phyloP scores from a whole-genome alignment of 2,329 filamentous ascomycete genomes.

The Mycosphaerelloides madeirae region DNA sequence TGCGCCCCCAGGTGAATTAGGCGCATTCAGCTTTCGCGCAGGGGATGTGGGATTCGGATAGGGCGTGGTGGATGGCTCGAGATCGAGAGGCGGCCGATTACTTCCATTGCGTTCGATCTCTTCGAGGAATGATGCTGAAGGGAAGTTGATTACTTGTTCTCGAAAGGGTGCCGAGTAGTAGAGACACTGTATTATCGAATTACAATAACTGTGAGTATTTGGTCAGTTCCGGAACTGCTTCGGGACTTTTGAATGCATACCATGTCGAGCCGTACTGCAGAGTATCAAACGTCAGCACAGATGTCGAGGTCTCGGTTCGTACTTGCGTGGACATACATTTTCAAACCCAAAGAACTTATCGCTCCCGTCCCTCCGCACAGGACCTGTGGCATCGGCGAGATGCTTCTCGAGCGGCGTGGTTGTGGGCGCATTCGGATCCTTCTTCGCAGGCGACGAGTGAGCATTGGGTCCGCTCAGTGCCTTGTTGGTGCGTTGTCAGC shows the following conservation, averaged over 20 bases:
- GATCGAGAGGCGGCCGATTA: conserved; percentile 28
- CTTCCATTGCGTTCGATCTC: conserved; percentile 52
- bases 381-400: conserved; percentile 74
- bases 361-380: conserved; percentile 78
- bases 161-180: conserved; percentile 95
- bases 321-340: conserved; percentile 64
- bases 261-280: conserved; percentile 92
- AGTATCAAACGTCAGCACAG: conserved; percentile 14
- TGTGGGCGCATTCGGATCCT: conserved; percentile 54
- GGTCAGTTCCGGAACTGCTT: conserved; percentile 7
- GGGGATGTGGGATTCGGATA: conserved; percentile 31
- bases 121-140: conserved; percentile 64
- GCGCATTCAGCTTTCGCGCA: conserved; percentile 48
- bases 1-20: conserved; percentile 52
- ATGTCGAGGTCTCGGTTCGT: conserved; percentile 1
- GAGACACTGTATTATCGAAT: conserved; percentile 94
- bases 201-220: conserved; percentile 70
- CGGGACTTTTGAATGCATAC: conserved; percentile 50
- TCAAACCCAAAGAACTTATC: conserved; percentile 99
- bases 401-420: conserved; percentile 65
- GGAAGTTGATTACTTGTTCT: conserved; percentile 89
- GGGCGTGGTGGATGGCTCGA: conserved; percentile 35
- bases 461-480: conserved; percentile 43
- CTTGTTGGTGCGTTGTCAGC: conserved; percentile 31
- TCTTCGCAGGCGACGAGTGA: conserved; percentile 45